Base-by-base conservation (phyloP, 176 grass and related monocot genomes). In the Avena sativa region DNA sequence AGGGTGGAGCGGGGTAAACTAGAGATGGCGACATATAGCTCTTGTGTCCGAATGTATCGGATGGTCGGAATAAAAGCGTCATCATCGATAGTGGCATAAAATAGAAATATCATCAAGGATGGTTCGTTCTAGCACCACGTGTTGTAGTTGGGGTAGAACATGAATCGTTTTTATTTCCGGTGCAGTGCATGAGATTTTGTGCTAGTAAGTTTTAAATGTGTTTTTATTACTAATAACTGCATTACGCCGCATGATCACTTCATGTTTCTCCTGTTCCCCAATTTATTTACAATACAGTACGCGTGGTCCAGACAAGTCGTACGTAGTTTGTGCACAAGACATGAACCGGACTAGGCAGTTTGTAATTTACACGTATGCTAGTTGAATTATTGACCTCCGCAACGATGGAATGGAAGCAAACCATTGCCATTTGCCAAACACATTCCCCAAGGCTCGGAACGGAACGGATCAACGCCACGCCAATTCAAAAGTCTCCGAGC, bases 391-490 rank as follows among this genome's bases (percentile, higher is more conserved):
- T 74, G 44, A 74, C n/a, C 11, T 28, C 61, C 12, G 4, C 4
- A 3, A 1, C 16, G 51, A 55, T 55, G 51, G 0, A 16, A 55
- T 55, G 51, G 11, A 64, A 26, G 61, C 61, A 63, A 26, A 23
- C 60, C n/a, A 9, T 1, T 26, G 25, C 23, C 61, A 65, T 65
- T 12, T 12, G 30, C 62, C 3, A 36, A n/a, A 12, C 6, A 74
- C 23, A 74, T 74, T 14, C 10, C 10, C 75, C 5, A 9, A 30
- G 8, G 49, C 10, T n/a, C 28, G 17, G 15, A 19, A 55, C 0
- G 9, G 19, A 78, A 55, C 0, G 48, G 23, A 76, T 84, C 66
- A 89, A 46, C 85, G 43, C 83, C 88, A 85, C 21, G 83, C 17
- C 25, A 75, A 19, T 38, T 89, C 82, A 12, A 85, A 19, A 23